Base-by-base conservation (phyloP, 331 rosid genomes). In the Telfairia occidentalis region DNA sequence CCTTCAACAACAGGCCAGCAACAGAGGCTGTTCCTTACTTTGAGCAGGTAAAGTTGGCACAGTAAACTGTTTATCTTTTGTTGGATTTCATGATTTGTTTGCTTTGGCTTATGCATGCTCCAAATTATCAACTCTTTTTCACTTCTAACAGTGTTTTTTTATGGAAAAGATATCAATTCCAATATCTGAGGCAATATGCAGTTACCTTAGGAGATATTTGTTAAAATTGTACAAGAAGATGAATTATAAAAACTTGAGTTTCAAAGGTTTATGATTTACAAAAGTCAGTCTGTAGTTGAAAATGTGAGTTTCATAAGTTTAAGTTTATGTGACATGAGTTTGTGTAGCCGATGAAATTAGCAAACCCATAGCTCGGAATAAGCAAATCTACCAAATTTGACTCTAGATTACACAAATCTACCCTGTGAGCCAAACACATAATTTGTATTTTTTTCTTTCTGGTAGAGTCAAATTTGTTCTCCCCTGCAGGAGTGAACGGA, bases 21-120 rank as follows among this genome's bases (percentile, higher is more conserved):
- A 87, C 97, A 6, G 96, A 91, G 83, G 98, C 98, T 16, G 97
- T 95, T 73, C 98, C 98, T 60, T 90, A 88, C 92, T 91, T 95
- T 83, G 98, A 88, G 89, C 98, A 87, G 98, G 98, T 94, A 78
- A 76, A 45, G 1, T 46, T 52, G 26, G 21, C 21, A 34, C 7
- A 19, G 52, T 18, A 30, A 18, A 48, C 18, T 75, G 42, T 81
- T 19, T 43, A 13, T 43, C 16, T 29, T 26, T 13, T 3, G 58
- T 45, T 71, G 43, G 29, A 29, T 71, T 71, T 46, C 75, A 16
- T 46, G 5, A 28, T 9, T 71, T 46, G 4, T 16, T 70, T 46
- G 8, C 28, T 15, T 40, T 11, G 73, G 50, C 52, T 40, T 21
- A 2, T 66, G 73, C 50, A 19, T 38, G 21, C 46, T 66, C 19